Conservation (phyloP, 1,139 yeast genomes). For the Taphrina betulina region DNA sequence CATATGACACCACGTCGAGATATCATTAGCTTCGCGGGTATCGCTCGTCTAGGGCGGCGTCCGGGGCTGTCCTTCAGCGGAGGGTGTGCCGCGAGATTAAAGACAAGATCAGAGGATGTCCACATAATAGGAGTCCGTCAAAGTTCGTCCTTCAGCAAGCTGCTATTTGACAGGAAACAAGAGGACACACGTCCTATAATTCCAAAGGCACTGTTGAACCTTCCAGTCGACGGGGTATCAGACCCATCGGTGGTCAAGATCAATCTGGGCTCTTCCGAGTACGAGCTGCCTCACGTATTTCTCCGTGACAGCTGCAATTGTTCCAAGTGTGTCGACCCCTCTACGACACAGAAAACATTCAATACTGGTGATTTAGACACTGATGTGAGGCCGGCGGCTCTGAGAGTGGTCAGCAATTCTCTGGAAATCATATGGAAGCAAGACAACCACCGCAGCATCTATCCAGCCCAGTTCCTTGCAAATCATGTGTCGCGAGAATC, state of each 20-base stretch:
- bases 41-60: too few relatives aligned
- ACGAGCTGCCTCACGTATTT: constrained; percentile 45
- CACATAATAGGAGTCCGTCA: too few relatives aligned
- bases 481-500: constrained; percentile 48
- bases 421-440: constrained; percentile 61
- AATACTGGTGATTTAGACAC: constrained; percentile 56
- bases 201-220: background rate
- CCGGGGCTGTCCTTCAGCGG: too few relatives aligned
- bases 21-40: too few relatives aligned
- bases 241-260: background rate
- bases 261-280: background rate
- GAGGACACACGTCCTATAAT: constrained; percentile 11
- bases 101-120: too few relatives aligned
- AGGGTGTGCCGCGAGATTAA: too few relatives aligned
- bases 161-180: constrained; percentile 7
- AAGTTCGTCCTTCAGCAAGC: constrained; percentile 3
- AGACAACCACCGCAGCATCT: constrained; percentile 45
- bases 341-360: constrained; percentile 63
- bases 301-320: constrained; percentile 65
- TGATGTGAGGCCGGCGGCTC: constrained; percentile 40
- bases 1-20: too few relatives aligned
- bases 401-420: constrained; percentile 44
- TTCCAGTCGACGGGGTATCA: background rate
- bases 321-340: constrained; percentile 54
- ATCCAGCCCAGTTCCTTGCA: constrained; percentile 52